Evolutionary conservation across 805 yeast genomes (phyloP).

Genomic region (Spathaspora arborariae): DNA sequence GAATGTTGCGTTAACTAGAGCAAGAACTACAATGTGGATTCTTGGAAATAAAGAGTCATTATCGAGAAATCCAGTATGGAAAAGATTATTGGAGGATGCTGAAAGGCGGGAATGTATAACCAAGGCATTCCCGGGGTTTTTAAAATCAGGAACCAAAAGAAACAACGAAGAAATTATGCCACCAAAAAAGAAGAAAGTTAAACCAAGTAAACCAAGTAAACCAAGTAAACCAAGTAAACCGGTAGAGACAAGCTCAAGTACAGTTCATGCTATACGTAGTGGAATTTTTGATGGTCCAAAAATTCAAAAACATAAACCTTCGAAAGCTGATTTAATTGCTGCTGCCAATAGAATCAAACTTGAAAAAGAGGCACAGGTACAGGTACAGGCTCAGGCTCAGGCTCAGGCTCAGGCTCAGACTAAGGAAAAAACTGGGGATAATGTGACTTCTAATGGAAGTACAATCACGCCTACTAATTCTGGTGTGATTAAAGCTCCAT

Average conservation of each 20-base stretch:
- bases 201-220: not conserved
- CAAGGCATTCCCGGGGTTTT: conserved; percentile 35
- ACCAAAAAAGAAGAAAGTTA: not conserved
- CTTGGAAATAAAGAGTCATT: conserved; percentile 76
- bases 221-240: not conserved
- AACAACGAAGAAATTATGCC: not conserved
- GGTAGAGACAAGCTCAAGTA: not conserved
- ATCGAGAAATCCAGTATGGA: conserved; percentile 68
- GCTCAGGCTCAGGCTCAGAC: no score
- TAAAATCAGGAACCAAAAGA: conserved; percentile 11
- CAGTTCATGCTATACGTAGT: not conserved
- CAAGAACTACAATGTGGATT: conserved; percentile 88
- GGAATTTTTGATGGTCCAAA: not conserved
- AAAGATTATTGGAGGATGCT: conserved; percentile 64
- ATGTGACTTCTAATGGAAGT: not conserved
- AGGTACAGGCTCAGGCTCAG: no score
- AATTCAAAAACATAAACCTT: not conserved
- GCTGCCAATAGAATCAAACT: not conserved
- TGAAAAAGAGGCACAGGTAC: no score
- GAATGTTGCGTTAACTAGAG: conserved; percentile 97
- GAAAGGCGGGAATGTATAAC: conserved; percentile 36
- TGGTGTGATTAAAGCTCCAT: not conserved
- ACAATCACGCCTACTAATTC: not conserved
- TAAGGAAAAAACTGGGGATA: no score
- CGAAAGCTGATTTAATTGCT: not conserved